These are phyloP conservation scores for Botrytis elliptica DNA, from an alignment of 2,329 filamentous ascomycete genomes.

Conservation along the genomic window DNA sequence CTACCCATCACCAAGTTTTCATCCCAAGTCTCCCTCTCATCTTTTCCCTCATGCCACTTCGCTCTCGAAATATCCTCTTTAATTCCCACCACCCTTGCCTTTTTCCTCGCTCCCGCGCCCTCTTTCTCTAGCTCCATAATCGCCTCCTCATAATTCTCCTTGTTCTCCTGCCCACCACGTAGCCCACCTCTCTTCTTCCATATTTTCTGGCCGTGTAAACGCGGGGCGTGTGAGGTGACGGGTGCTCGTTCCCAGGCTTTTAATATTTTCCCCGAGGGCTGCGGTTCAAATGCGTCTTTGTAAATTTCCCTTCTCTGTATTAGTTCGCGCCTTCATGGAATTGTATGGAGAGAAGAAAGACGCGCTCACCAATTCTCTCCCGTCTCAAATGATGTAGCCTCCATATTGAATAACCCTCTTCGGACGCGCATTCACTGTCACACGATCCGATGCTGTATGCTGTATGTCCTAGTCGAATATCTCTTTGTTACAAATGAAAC, in stretches of 20 bases:
- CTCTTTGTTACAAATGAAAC: not conserved
- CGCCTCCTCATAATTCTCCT: constrained; percentile 30
- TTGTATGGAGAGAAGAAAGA: not conserved
- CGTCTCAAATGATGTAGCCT: constrained; percentile 10
- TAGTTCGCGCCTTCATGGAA: not conserved
- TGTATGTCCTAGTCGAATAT: not conserved
- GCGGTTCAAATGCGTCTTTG: constrained; percentile 35
- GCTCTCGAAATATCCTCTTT: constrained; percentile 40
- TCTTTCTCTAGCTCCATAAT: constrained; percentile 41
- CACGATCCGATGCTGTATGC: not conserved
- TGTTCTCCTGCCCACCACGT: constrained; percentile 23
- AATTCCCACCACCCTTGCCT: constrained; percentile 30
- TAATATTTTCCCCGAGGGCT: constrained; percentile 23
- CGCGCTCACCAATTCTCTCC: constrained; percentile 26
- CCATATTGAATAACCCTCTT: constrained; percentile 4
- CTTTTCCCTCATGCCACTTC: constrained; percentile 34
- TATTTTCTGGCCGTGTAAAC: constrained; percentile 38
- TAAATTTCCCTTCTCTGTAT: constrained; percentile 32
- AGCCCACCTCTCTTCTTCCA: constrained; percentile 35
- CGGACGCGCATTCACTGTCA: not conserved
- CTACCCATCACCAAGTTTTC: constrained; percentile 15
- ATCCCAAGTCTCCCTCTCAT: constrained; percentile 1
- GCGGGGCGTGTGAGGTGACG: constrained; percentile 36
- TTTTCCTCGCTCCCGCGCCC: constrained; percentile 41
- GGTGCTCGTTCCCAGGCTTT: constrained; percentile 38